Evolutionary conservation across 140 eudicot species (phyloP).

Genomic region (Anethum foeniculum): DNA sequence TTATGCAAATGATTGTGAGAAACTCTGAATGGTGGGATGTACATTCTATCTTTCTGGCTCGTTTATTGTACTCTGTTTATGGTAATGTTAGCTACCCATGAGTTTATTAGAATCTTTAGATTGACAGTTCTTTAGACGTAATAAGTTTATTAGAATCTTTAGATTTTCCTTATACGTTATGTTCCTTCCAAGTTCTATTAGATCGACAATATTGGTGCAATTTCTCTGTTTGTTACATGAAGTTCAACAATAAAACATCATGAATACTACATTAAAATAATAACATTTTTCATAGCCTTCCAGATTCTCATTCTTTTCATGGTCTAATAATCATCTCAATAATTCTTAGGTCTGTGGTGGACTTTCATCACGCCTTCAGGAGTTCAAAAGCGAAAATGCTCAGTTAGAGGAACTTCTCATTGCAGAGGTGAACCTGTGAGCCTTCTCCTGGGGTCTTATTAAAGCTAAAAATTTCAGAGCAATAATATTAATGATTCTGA

Average conservation of each 20-base stretch:
- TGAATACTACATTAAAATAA: neutral
- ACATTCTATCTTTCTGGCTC: neutral
- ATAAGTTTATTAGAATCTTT: neutral
- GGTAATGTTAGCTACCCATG: neutral
- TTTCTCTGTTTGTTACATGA: neutral
- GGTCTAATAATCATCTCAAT: slow-evolving; percentile 8
- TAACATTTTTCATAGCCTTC: neutral
- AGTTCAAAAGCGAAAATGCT: slow-evolving; percentile 93
- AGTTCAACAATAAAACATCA: neutral
- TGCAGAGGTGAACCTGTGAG: slow-evolving; percentile 63
- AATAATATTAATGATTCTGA: slow-evolving; percentile 19
- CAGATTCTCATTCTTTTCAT: slow-evolving; percentile 4
- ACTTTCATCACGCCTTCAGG: slow-evolving; percentile 98
- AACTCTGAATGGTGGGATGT: neutral
- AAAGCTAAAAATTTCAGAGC: slow-evolving; percentile 10
- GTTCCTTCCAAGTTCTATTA: neutral
- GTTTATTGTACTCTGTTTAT: neutral
- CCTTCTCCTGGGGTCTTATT: slow-evolving; percentile 9
- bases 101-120: too few species aligned
- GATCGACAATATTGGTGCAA: neutral
- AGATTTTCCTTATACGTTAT: too few species aligned
- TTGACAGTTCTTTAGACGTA: too few species aligned
- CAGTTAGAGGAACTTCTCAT: slow-evolving; percentile 93
- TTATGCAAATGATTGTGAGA: neutral
- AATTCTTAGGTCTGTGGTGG: slow-evolving; percentile 94